Evolutionary conservation across 768 basidiomycete genomes (phyloP), one percentile per base, ranked within the genome.

Genomic region (Auriscalpium vulgare): DNA sequence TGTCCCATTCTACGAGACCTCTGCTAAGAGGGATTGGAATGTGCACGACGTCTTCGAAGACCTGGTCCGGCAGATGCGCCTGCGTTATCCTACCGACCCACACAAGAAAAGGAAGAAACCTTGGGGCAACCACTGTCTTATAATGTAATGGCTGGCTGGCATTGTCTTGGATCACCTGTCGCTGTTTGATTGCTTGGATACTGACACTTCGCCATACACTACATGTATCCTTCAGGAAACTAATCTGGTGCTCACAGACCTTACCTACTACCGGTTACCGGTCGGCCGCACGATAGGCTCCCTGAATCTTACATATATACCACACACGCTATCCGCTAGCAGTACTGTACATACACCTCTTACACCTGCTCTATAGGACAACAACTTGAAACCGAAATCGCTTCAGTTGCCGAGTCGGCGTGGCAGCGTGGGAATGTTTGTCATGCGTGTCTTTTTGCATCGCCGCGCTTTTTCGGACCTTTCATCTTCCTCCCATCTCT

Each of bases 11-110:
- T 91, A 87, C 66, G 91, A 92, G 71, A 92, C 90, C 3, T 91
- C 88, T n/a, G 88, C 90, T 10, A 92, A 91, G 68, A 76, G 81
- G 48, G 84, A 91, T 65, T 89, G 87, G 88, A 82, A 91, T 62
- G 77, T 92, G 53, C 71, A 72, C 9, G 87, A 89, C 40, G 88
- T 87, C 16, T 92, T 92, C 66, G 83, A 87, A 62, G 85, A 87
- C 57, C 76, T 91, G 34, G 72, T 89, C 48, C 78, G 78, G 59
- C 88, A 87, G 62, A 88, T 91, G 88, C 79, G 85, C 35, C 68
- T 61, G 52, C 77, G 78, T 56, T 88, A 84, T 67, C 87, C 87
- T 16, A 63, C 72, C 40, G 77, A 80, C 36, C 57, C 56, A 38
- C 56, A 52, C 34, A 60, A 64, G 45, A 64, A 68, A 36, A 70